phyloP scores from a whole-genome alignment of 1,284 basidiomycete genomes.

The Pseudozyma sp. region DNA sequence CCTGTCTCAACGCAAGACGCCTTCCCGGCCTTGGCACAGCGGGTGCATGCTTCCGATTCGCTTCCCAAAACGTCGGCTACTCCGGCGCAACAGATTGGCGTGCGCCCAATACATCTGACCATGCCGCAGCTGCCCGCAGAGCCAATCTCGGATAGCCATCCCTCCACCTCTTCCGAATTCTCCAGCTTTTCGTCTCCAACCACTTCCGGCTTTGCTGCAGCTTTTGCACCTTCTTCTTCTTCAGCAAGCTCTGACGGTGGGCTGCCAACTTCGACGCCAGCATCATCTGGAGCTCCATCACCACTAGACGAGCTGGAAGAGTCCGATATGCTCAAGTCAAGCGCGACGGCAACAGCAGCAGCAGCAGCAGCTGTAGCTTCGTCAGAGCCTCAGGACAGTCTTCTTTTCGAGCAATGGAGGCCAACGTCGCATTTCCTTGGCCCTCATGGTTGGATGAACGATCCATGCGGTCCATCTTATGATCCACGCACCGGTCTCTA shows the following conservation, averaged over 20 bases:
- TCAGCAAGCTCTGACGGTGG: slow-evolving; percentile 8
- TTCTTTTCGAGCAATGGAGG: slow-evolving; percentile 44
- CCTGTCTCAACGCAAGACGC: slow-evolving; percentile 16
- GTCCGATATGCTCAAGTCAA: slow-evolving; percentile 19
- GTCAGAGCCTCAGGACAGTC: background rate
- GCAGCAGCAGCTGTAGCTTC: background rate
- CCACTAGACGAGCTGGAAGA: slow-evolving; percentile 22
- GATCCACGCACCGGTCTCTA: slow-evolving; percentile 45
- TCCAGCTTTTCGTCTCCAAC: slow-evolving; percentile 17
- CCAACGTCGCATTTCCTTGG: slow-evolving; percentile 53
- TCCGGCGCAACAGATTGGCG: background rate
- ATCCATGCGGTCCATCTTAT: slow-evolving; percentile 54
- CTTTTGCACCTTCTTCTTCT: slow-evolving; percentile 10
- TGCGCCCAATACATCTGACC: slow-evolving; percentile 12
- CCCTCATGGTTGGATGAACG: slow-evolving; percentile 61
- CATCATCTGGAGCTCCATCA: slow-evolving; percentile 24
- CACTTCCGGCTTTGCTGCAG: slow-evolving; percentile 10
- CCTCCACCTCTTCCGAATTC: slow-evolving; percentile 16
- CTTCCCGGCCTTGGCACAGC: background rate
- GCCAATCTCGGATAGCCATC: background rate
- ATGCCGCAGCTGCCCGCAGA: slow-evolving; percentile 10
- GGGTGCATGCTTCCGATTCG: background rate
- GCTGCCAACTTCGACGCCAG: slow-evolving; percentile 15
- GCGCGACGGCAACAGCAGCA: background rate
- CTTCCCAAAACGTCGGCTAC: background rate